Percentiles rank a stretch among this genome's conserved stretches.
These are phyloP conservation scores for Leishmania guyanensis DNA, from an alignment of 208 protist genomes.

Conservation along the genomic window DNA sequence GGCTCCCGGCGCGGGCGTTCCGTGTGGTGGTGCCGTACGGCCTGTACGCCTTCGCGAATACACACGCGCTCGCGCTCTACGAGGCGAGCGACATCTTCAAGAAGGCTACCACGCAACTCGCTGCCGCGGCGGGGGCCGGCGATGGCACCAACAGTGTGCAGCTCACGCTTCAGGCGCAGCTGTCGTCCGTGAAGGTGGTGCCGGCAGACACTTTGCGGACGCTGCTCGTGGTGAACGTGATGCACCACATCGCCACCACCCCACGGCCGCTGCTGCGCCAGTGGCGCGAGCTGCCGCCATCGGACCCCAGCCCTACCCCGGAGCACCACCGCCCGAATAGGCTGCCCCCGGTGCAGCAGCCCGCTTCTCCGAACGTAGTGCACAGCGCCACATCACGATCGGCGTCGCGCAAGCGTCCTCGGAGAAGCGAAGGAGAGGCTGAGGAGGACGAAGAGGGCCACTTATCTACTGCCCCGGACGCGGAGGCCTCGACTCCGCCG, in stretches of 20 bases:
- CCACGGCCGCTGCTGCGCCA: constrained; percentile 13
- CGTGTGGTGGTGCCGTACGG: constrained; percentile 58
- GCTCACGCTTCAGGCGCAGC: background rate
- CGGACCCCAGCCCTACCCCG: too few relatives aligned
- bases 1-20: constrained; percentile 58
- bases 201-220: constrained; percentile 35
- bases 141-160: background rate
- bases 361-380: background rate
- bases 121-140: background rate
- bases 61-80: constrained; percentile 76
- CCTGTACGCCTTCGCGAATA: constrained; percentile 44
- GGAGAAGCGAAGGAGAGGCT: background rate
- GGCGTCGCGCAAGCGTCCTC: background rate
- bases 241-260: constrained; percentile 58
- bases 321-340: background rate
- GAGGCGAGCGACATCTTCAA: constrained; percentile 59
- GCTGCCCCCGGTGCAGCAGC: background rate
- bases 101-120: constrained; percentile 47
- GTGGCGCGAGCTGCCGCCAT: background rate
- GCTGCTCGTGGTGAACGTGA: constrained; percentile 61
- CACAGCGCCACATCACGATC: background rate
- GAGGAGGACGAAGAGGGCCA: background rate
- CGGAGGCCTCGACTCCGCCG: background rate
- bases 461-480: background rate
- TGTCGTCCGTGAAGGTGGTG: constrained; percentile 26